phyloP scores from a whole-genome alignment of 2,329 filamentous ascomycete genomes.

The Penicillium nordicum region DNA sequence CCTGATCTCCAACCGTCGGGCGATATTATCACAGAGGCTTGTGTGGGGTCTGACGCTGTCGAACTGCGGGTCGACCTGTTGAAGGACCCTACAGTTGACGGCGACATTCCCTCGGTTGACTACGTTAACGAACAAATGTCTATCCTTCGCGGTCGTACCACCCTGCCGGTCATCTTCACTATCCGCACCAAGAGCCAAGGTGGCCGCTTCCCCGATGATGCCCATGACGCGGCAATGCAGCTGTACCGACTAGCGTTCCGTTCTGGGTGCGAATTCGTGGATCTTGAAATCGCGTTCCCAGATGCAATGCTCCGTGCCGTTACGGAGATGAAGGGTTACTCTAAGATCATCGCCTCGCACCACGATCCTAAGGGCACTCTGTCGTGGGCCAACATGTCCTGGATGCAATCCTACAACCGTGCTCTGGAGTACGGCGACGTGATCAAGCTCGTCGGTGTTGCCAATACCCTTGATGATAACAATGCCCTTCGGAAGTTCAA shows the following conservation, averaged over 20 bases:
- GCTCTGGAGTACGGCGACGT: conserved; percentile 87
- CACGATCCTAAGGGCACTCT: conserved; percentile 78
- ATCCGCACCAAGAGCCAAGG: conserved; percentile 82
- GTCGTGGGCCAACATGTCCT: conserved; percentile 89
- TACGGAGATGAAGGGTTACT: conserved; percentile 65
- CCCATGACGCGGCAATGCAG: conserved; percentile 64
- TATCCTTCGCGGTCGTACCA: conserved; percentile 66
- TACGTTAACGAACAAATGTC: conserved; percentile 80
- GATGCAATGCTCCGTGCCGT: conserved; percentile 70
- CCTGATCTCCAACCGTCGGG: conserved; percentile 66
- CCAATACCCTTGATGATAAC: conserved; percentile 76
- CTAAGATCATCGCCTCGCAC: conserved; percentile 89
- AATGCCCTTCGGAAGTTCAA: conserved; percentile 81
- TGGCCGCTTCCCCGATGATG: conserved; percentile 78
- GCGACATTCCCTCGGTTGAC: conserved; percentile 62
- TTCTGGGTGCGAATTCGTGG: conserved; percentile 86
- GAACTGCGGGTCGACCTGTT: conserved; percentile 92
- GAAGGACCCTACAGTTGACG: conserved; percentile 61
- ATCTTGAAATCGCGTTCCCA: conserved; percentile 85
- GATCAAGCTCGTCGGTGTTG: conserved; percentile 88
- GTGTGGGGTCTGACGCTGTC: conserved; percentile 85
- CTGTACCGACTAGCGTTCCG: conserved; percentile 77
- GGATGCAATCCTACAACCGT: conserved; percentile 85
- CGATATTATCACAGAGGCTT: conserved; percentile 65
- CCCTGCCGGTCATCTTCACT: conserved; percentile 86